Conservation (phyloP, 768 basidiomycete species). For the Russula brevipes region DNA sequence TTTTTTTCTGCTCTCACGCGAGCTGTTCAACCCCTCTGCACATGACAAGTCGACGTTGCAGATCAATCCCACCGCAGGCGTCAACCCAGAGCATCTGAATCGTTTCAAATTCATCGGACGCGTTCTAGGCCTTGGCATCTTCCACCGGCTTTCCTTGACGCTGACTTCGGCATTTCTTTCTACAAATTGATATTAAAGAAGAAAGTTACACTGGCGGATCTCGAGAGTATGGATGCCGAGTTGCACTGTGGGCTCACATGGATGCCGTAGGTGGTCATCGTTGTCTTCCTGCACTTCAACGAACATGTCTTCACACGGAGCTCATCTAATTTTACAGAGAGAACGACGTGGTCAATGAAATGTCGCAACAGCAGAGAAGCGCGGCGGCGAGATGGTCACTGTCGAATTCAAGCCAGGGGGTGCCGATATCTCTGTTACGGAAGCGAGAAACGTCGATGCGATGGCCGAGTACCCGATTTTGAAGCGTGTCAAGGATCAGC, state of each 20-base stretch:
- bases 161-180: slow-evolving; percentile 98
- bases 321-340: slow-evolving; percentile 48
- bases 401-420: slow-evolving; percentile 92
- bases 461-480: slow-evolving; percentile 98
- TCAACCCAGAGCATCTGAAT: slow-evolving; percentile 98
- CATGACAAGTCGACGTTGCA: slow-evolving; percentile 99
- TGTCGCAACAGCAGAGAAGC: slow-evolving; percentile 93
- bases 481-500: slow-evolving; percentile 95
- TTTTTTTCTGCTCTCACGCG: slow-evolving; percentile 99
- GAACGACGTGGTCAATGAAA: slow-evolving; percentile 98
- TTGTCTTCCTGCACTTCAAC: neutral
- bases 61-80: slow-evolving; percentile 96
- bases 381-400: slow-evolving; percentile 96
- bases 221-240: slow-evolving; percentile 96
- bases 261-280: slow-evolving; percentile 76
- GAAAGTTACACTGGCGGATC: slow-evolving; percentile 88
- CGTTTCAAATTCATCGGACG: slow-evolving; percentile 99
- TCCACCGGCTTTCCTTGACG: slow-evolving; percentile 99
- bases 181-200: slow-evolving; percentile 99
- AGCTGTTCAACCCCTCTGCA: slow-evolving; percentile 99
- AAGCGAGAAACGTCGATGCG: slow-evolving; percentile 92
- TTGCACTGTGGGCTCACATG: slow-evolving; percentile 92
- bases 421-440: slow-evolving; percentile 77
- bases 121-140: slow-evolving; percentile 91
- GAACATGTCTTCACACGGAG: too few species aligned